Conservation (phyloP, 345 rosid genomes). For the Combretum micranthum region DNA sequence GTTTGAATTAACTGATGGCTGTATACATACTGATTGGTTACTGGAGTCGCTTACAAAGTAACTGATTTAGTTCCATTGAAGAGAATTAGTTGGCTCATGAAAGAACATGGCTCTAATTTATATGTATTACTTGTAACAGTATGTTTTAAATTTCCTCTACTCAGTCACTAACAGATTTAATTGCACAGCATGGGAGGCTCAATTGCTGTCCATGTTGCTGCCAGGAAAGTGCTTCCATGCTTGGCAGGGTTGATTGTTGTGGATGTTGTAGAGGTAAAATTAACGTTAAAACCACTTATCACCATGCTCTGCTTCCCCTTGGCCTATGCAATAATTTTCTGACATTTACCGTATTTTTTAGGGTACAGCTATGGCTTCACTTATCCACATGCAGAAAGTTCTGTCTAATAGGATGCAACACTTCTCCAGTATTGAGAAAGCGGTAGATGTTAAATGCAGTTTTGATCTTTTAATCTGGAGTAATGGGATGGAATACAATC, state of each 20-base stretch:
- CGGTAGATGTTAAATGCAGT: constrained; percentile 36
- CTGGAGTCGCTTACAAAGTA: no score
- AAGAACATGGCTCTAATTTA: no score
- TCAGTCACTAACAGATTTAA: neutral
- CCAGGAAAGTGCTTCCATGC: constrained; percentile 55
- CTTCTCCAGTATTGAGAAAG: constrained; percentile 79
- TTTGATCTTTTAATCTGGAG: neutral
- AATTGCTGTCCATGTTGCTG: constrained; percentile 89
- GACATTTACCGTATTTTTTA: constrained; percentile 18
- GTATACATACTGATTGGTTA: no score
- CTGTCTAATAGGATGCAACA: constrained; percentile 84
- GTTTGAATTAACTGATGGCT: no score
- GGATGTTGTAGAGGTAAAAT: constrained; percentile 93
- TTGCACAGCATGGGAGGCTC: constrained; percentile 92
- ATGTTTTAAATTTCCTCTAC: neutral
- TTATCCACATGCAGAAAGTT: constrained; percentile 91
- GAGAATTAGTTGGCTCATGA: no score
- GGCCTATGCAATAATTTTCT: constrained; percentile 7
- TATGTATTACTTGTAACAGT: neutral
- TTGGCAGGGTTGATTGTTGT: constrained; percentile 88
- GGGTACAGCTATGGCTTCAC: constrained; percentile 95
- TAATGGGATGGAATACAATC: neutral
- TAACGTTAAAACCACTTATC: constrained; percentile 3
- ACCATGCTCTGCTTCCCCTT: constrained; percentile 14
- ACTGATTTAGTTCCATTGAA: no score